Evolutionary conservation across 1,284 basidiomycete genomes (phyloP).

Genomic region (Megacollybia platyphylla): DNA sequence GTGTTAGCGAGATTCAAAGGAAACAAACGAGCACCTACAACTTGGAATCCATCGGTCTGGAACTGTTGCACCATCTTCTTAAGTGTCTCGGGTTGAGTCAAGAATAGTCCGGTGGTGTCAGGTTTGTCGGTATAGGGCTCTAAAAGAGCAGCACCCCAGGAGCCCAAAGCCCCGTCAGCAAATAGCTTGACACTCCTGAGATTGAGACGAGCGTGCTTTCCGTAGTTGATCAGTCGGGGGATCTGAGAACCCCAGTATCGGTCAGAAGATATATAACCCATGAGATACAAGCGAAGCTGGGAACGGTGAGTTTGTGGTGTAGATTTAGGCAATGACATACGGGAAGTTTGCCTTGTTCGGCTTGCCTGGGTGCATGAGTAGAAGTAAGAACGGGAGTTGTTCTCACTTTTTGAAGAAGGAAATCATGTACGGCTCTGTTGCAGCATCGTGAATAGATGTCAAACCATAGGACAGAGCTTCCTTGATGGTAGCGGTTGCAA

Average conservation of each 20-base stretch:
- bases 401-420: constrained; percentile 56
- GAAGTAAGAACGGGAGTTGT: constrained; percentile 2
- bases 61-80: constrained; percentile 45
- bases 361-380: constrained; percentile 26
- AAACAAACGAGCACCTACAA: constrained; percentile 2
- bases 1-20: not conserved
- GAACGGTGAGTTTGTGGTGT: not conserved
- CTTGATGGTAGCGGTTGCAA: constrained; percentile 48
- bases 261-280: constrained; percentile 50
- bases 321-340: constrained; percentile 23
- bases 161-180: constrained; percentile 81
- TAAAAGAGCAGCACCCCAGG: constrained; percentile 82
- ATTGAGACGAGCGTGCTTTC: constrained; percentile 48
- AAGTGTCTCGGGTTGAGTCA: constrained; percentile 40
- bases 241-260: constrained; percentile 57
- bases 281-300: constrained; percentile 67
- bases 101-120: constrained; percentile 57
- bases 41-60: constrained; percentile 32
- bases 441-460: constrained; percentile 78
- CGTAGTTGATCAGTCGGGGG: constrained; percentile 49
- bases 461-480: constrained; percentile 68
- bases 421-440: constrained; percentile 37
- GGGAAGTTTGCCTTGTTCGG: constrained; percentile 49
- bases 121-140: constrained; percentile 78
- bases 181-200: constrained; percentile 79